Base-by-base conservation (phyloP, 1,284 basidiomycete species). In the Mycosarcoma mackinlayi region DNA sequence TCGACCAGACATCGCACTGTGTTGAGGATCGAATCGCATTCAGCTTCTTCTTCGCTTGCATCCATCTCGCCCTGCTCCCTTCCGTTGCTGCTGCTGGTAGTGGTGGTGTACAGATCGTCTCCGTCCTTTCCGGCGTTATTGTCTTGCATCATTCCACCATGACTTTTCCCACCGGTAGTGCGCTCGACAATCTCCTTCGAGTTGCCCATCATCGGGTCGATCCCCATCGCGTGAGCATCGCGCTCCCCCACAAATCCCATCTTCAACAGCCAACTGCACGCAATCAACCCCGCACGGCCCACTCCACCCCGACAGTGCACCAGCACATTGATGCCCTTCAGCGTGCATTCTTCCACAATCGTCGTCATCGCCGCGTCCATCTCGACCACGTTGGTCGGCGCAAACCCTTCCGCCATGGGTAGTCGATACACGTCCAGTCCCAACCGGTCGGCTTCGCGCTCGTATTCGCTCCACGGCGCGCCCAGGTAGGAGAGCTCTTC, bases 281-380 rank as follows among this genome's bases (percentile, higher is more conserved):
- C 94, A 31, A 97, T 87, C 37, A 98, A 86, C 1, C 94, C 94
- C 0, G 95, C 95, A 24, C 95, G 88, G 1, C 95, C 95, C 5
- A 98, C 91, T 6, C 95, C 95, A 31, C 94, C 95, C 24, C 95
- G 88, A 82, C 95, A 98, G 77, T 98, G 95, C 6, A 91, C 91
- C 6, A 97, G 87, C 3, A 95, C 87, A 30, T 89, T 87, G 2
- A 87, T 82, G 1, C 94, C 93, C 7, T 85, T 85, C 8, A 94
- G 84, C 0, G 93, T 92, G 78, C 94, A 96, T 6, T 84, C 83
- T 16, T 87, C 82, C 40, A 94, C 90, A 54, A 97, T 84, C 37
- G 86, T 84, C 8, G 86, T 86, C n/a, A 98, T 85, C 60, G 91
- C 87, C 0, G 83, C 84, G 78, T 97, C 91, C 45, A 95, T 87